phyloP scores from a whole-genome alignment of 2,329 filamentous ascomycete genomes.

The Trichophyton equinum region DNA sequence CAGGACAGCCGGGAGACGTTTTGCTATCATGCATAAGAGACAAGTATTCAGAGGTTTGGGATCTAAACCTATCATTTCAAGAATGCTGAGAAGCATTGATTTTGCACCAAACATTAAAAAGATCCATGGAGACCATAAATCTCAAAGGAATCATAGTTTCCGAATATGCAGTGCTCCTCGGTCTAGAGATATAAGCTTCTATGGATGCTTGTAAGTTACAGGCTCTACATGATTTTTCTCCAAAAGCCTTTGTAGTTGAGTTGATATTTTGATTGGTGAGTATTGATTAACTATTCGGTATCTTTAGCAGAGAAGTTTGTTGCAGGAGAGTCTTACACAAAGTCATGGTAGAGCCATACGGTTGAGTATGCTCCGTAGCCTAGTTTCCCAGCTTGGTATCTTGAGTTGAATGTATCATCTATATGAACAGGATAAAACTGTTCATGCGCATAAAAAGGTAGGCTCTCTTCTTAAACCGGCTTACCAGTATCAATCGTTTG shows the following conservation, averaged over 20 bases:
- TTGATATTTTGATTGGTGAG: not conserved
- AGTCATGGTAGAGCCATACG: not conserved
- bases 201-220: not conserved
- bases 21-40: not conserved
- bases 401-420: not conserved
- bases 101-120: not conserved
- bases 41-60: not conserved
- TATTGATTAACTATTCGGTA: not conserved
- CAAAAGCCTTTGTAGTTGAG: not conserved
- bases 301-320: not conserved
- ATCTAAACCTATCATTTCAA: not conserved
- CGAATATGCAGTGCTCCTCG: not conserved
- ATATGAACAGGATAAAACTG: not conserved
- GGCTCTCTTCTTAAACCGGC: too few relatives aligned
- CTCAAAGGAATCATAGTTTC: not conserved
- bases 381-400: not conserved
- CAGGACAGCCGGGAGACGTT: not conserved
- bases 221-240: not conserved
- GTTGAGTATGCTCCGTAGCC: not conserved
- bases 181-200: not conserved
- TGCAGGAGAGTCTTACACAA: not conserved
- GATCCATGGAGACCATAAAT: not conserved
- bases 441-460: too few relatives aligned
- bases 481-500: too few relatives aligned
- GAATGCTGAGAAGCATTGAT: not conserved